Base-by-base conservation (phyloP, 805 yeast species). In the Wickerhamomyces bisporus region DNA sequence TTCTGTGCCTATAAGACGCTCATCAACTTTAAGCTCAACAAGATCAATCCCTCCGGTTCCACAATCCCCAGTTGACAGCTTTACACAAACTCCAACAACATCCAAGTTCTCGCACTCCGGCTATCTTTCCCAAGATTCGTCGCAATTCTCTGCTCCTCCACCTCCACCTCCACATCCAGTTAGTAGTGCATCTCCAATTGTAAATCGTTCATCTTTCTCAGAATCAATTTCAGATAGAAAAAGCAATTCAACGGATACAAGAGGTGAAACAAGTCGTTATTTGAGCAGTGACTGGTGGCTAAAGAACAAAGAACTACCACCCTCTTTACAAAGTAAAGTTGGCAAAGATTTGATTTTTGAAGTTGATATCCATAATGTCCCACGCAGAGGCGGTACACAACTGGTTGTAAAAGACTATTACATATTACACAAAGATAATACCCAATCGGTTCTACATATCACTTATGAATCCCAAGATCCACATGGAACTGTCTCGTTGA, bases 401-500 rank as follows among this genome's bases (percentile, higher is more conserved):
- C 44, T 64, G 37, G 61, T 68, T 5, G 66, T 73, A 44, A 69
- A 82, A 38, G 88, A 82, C 45, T 78, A 83, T 46, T 86, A 86
- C 53, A 67, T 87, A 12, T 60, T 88, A 29, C 81, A 78, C 58
- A 77, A 74, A 43, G 94, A 86, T 55, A 77, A 81, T 47, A 75
- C 93, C 1, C 86, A 81, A 48, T 64, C 79, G 4, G 62, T 74
- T 1, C 61, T 86, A 44, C 77, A 79, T 35, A 61, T 84, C 5
- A 66, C 71, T 17, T 86, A 66, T 50, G 80, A 79, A 28, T 48
- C 54, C 13, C 62, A 64, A 12, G 73, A 78, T 39, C 87, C 93
- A 2, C 55, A 71, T 12, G 55, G 66, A 2, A 66, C 82, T 1
- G 64, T 76, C 11, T 42, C 43, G 2, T 40, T 58, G 50, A 41